Evolutionary conservation across 2,329 filamentous ascomycete genomes (phyloP).

Genomic region (Alternaria brassicicola): DNA sequence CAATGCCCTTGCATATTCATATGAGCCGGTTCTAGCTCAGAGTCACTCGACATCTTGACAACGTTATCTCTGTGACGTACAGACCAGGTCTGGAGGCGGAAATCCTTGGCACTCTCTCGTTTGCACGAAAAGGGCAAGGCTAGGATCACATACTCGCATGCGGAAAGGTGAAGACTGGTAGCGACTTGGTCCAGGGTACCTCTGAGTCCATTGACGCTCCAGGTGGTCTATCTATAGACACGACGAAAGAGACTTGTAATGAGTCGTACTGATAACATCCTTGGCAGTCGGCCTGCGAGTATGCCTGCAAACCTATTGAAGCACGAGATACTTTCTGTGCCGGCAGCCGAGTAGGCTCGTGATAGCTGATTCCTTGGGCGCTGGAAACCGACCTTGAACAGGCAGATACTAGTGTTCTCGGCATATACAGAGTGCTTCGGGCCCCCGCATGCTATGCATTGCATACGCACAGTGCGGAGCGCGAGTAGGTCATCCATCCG

Average conservation of each 20-base stretch:
- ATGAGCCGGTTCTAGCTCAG: conserved; percentile 15
- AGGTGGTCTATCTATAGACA: conserved; percentile 7
- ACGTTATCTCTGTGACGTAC: conserved; percentile 12
- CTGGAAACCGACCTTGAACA: neutral
- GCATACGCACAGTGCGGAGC: neutral
- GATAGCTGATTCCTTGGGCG: neutral
- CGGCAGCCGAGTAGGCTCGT: neutral
- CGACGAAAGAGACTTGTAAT: neutral
- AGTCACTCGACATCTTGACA: conserved; percentile 16
- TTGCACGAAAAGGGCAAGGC: conserved; percentile 2
- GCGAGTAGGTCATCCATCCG: conserved; percentile 18
- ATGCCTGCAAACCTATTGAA: neutral
- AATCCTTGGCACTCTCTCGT: conserved; percentile 11
- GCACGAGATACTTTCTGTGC: neutral
- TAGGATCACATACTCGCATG: neutral
- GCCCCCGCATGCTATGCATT: neutral
- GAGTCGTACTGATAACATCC: neutral
- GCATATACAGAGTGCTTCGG: neutral
- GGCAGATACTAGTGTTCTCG: neutral
- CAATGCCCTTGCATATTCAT: conserved; percentile 31
- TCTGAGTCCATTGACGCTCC: neutral
- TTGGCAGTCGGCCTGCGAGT: neutral
- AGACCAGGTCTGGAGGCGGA: conserved; percentile 26
- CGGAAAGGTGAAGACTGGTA: neutral
- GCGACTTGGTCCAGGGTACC: neutral